phyloP scores from a whole-genome alignment of 257 asterid genomes.

The Plantago elongata region DNA sequence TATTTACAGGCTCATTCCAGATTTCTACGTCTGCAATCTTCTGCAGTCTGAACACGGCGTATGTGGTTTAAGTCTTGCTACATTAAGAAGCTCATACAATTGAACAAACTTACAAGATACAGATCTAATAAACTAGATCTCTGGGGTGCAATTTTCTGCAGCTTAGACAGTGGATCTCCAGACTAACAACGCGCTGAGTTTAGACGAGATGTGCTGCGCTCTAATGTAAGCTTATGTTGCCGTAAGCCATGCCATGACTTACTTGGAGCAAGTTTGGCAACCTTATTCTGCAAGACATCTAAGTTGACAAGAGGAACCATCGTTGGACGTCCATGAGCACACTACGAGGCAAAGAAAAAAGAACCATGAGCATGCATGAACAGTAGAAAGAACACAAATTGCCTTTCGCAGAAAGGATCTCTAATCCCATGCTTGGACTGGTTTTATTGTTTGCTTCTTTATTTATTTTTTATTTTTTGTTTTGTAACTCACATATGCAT shows the following conservation, averaged over 20 bases:
- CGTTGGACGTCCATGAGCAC: conserved; percentile 99
- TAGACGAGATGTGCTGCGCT: conserved; percentile 50
- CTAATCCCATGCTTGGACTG: too few relatives aligned
- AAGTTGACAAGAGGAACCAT: conserved; percentile 80
- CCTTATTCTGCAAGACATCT: conserved; percentile 50
- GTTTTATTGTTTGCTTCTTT: too few relatives aligned
- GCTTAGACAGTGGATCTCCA: background rate
- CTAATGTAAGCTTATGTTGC: conserved; percentile 51
- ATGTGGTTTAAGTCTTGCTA: too few relatives aligned
- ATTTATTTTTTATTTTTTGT: too few relatives aligned
- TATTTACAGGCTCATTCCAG: background rate
- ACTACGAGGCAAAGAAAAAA: conserved; percentile 36
- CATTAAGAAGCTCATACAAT: background rate
- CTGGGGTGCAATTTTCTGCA: background rate
- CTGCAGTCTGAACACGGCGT: too few relatives aligned
- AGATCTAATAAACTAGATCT: background rate
- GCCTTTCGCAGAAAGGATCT: too few relatives aligned
- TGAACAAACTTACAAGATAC: background rate
- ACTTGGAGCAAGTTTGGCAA: conserved; percentile 38
- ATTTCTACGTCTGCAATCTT: too few relatives aligned
- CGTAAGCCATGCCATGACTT: conserved; percentile 68
- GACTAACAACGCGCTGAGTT: conserved; percentile 32
- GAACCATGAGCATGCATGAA: background rate
- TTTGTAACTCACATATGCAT: too few relatives aligned
- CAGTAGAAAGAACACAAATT: too few relatives aligned